Percentiles rank a stretch among this genome's conserved stretches.
Conservation (phyloP, 2,329 filamentous ascomycete genomes). For the Anthostomella pinea region DNA sequence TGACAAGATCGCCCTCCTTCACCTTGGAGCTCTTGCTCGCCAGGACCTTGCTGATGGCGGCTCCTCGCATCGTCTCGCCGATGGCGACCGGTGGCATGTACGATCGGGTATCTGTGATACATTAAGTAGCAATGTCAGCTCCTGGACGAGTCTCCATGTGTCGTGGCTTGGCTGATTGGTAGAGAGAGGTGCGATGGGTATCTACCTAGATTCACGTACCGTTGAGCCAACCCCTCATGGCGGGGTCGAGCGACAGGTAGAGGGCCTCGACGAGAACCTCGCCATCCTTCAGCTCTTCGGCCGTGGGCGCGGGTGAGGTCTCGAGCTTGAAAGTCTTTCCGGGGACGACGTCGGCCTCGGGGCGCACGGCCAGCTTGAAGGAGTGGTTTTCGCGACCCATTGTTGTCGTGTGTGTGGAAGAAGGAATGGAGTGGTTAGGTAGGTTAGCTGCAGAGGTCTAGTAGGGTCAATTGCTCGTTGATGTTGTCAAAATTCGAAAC, state of each 20-base stretch:
- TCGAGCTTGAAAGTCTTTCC: slow-evolving; percentile 62
- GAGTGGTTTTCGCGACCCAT: slow-evolving; percentile 47
- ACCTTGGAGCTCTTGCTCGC: slow-evolving; percentile 56
- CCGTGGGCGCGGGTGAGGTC: slow-evolving; percentile 48
- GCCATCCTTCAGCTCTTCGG: slow-evolving; percentile 57
- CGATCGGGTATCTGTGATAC: slow-evolving; percentile 42
- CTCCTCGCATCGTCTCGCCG: slow-evolving; percentile 66
- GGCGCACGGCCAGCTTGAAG: slow-evolving; percentile 63
- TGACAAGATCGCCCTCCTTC: slow-evolving; percentile 57
- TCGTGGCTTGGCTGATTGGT: too few species aligned
- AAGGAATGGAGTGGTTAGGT: neutral
- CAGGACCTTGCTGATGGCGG: slow-evolving; percentile 58
- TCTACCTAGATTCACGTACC: slow-evolving; percentile 33
- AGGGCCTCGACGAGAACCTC: slow-evolving; percentile 59
- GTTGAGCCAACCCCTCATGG: slow-evolving; percentile 73
- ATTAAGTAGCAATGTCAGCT: slow-evolving; percentile 1
- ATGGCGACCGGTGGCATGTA: slow-evolving; percentile 69
- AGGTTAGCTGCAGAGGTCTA: neutral
- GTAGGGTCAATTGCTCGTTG: too few species aligned
- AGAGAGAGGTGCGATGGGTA: slow-evolving; percentile 1
- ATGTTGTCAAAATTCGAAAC: too few species aligned
- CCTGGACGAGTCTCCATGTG: too few species aligned
- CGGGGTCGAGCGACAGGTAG: slow-evolving; percentile 69
- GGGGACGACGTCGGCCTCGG: slow-evolving; percentile 57
- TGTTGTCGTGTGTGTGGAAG: slow-evolving; percentile 10